Base-by-base conservation (phyloP, 2,329 filamentous ascomycete genomes). In the Xylaria sp. region DNA sequence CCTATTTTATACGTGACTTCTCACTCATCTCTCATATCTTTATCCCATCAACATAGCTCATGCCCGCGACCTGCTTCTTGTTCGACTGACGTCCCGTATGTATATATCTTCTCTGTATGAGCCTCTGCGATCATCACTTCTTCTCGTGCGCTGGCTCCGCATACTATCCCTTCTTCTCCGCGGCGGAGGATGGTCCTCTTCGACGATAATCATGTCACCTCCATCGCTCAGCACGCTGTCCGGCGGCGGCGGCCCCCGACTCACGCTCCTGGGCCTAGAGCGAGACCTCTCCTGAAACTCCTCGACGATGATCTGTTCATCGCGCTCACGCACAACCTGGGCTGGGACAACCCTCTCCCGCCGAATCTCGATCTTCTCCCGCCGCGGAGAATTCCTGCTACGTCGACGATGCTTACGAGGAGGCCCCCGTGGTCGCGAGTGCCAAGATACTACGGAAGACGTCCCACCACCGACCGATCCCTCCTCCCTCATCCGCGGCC, bases 141-240 rank as follows among this genome's bases (percentile, higher is more conserved):
- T 70, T 45, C 71, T 66, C 34, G 73, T 70, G 20, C 70, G 67
- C 52, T 70, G 69, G 43, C 72, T 72, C 45, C 70, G 58, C 56
- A 72, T 70, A 56, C 77, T 78, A 57, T 74, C 74, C 34, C 74
- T 65, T 65, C 74, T 71, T 28, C 73, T 66, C 65, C 74, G 70
- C 41, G 74, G 71, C 32, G 78, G 75, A 58, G 78, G 75, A 30
- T 72, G 73, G 60, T 81, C 80, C 72, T 81, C 79, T 41, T 79
- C 71, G 10, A 81, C 79, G 2, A 81, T 70, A 18, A 81, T 77
- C 77, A 80, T 76, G 76, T 84, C 82, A 52, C 77, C 75, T 12
- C 78, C 77, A 36, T 75, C 70, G 65, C 73, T 62, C 20, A 60
- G 15, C 70, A 60, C 75, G 68, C 64, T 63, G n/a, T 65, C 58